These are phyloP conservation scores for Aspergillus steynii DNA, from an alignment of 495 filamentous ascomycete genomes.

Conservation along the genomic window DNA sequence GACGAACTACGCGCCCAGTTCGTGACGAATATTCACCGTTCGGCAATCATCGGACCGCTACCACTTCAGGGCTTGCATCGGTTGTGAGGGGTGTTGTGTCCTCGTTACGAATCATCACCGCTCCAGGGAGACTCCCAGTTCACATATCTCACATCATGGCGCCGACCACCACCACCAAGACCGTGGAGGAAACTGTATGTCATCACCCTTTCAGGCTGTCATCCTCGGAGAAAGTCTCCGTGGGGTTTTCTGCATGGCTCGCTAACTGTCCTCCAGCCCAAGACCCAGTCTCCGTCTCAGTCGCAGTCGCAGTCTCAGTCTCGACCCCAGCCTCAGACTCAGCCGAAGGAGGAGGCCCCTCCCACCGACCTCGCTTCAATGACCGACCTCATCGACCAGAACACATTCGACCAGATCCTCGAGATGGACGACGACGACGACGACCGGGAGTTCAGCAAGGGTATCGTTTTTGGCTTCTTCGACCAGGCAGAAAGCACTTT, in stretches of 20 bases:
- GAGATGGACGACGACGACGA: slow-evolving; percentile 94
- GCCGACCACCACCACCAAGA: slow-evolving; percentile 31
- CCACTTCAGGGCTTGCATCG: neutral
- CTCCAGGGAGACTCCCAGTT: neutral
- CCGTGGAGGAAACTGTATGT: slow-evolving; percentile 32
- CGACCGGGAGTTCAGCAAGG: slow-evolving; percentile 73
- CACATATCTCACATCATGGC: slow-evolving; percentile 26
- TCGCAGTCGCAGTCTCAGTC: neutral
- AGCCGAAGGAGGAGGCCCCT: slow-evolving; percentile 43
- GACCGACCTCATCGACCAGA: slow-evolving; percentile 71
- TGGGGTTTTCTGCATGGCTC: too few species aligned
- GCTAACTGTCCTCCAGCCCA: neutral
- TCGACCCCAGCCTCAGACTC: neutral
- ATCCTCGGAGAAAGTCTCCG: too few species aligned
- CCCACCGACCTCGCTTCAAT: slow-evolving; percentile 51
- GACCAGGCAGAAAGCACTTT: slow-evolving; percentile 88
- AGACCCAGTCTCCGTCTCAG: neutral
- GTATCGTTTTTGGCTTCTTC: slow-evolving; percentile 91
- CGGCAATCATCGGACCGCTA: neutral
- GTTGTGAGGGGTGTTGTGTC: neutral
- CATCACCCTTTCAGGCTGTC: neutral
- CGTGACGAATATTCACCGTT: neutral
- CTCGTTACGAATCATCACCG: neutral
- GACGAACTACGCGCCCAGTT: neutral
- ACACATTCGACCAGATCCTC: slow-evolving; percentile 90